phyloP scores from a whole-genome alignment of 257 asterid genomes.

The Coffea canephora region DNA sequence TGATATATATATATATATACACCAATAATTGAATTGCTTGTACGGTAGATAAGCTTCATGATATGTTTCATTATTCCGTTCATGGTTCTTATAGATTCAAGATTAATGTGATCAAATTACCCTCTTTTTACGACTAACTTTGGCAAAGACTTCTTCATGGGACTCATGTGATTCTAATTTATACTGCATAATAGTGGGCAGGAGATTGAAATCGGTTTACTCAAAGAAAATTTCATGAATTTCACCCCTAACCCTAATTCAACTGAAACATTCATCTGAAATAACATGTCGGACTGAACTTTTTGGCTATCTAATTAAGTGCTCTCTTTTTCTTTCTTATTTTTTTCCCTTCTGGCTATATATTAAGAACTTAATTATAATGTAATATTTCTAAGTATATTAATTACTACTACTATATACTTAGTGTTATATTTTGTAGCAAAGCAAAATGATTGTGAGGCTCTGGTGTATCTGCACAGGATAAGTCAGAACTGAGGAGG shows the following conservation, averaged over 20 bases:
- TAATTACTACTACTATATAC: no score
- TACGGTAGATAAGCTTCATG: conserved; percentile 23
- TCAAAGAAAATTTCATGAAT: background rate
- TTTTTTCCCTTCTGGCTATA: no score
- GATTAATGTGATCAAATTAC: conserved; percentile 46
- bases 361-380: no score
- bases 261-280: no score
- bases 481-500: conserved; percentile 6
- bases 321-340: no score
- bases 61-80: conserved; percentile 26
- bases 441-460: background rate
- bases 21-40: conserved; percentile 12
- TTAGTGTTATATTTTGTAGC: background rate
- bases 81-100: conserved; percentile 41
- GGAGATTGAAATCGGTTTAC: background rate
- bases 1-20: background rate
- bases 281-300: no score
- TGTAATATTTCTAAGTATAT: no score
- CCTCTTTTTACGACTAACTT: conserved; percentile 30
- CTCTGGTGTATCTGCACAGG: background rate
- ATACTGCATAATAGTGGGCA: conserved; percentile 5
- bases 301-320: no score
- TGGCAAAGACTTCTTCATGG: conserved; percentile 36
- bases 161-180: conserved; percentile 33
- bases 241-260: no score